Conservation (phyloP, 2,329 filamentous ascomycete species). For the Harringtonia lauricola region DNA sequence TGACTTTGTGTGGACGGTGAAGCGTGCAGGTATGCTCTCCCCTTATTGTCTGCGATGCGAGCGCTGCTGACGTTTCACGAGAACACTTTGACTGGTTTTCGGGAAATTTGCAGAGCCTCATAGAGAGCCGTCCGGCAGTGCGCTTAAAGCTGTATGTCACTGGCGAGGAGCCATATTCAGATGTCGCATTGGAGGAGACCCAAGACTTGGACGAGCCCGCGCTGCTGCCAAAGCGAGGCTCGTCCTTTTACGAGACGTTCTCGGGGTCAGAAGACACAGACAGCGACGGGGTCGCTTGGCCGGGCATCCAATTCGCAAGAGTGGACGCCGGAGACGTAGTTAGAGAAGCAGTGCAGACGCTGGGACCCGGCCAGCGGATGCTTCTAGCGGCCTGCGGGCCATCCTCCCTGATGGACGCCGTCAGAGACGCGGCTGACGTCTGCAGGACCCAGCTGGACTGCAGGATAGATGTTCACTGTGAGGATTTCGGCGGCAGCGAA, state of each 20-base stretch:
- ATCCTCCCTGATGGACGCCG: background rate
- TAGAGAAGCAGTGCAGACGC: slow-evolving; percentile 1
- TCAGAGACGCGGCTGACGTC: background rate
- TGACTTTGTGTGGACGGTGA: slow-evolving; percentile 10
- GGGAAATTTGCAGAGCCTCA: no score
- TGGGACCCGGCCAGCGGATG: background rate
- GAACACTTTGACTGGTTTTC: background rate
- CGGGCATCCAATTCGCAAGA: background rate
- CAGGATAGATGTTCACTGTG: slow-evolving; percentile 6
- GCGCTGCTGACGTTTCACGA: no score
- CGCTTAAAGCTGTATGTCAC: no score
- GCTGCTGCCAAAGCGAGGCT: no score
- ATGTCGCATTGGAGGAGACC: no score
- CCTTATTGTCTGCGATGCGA: no score
- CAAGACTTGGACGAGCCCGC: no score
- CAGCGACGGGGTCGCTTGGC: no score
- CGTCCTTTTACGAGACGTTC: no score
- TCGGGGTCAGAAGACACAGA: no score
- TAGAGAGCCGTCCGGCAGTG: no score
- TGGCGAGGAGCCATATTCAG: no score
- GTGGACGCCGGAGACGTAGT: background rate
- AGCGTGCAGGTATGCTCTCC: background rate
- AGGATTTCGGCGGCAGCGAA: slow-evolving; percentile 2
- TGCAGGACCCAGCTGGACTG: slow-evolving; percentile 1
- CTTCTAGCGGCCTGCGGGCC: slow-evolving; percentile 7